Percentiles rank a stretch among this genome's conserved stretches.
These are phyloP conservation scores for Eucalyptus decipiens DNA, from an alignment of 345 rosid species.

Conservation along the genomic window DNA sequence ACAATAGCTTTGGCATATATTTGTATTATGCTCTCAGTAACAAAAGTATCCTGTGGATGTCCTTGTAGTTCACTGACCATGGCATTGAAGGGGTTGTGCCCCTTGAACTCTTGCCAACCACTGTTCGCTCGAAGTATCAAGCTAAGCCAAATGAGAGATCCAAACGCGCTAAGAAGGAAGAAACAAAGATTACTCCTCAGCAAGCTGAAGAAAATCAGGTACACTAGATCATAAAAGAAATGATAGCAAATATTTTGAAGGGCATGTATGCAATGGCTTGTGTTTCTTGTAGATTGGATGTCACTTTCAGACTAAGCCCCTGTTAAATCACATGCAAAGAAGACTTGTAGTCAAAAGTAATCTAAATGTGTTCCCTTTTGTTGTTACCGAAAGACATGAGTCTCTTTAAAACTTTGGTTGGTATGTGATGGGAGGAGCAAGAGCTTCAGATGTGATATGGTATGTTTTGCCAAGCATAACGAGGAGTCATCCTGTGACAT, in stretches of 20 bases:
- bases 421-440: neutral
- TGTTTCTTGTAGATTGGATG: neutral
- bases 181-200: slow-evolving; percentile 34
- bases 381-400: neutral
- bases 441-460: neutral
- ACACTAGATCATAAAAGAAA: neutral
- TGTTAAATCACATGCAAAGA: neutral
- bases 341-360: neutral
- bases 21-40: neutral
- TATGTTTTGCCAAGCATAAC: neutral
- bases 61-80: slow-evolving; percentile 78
- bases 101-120: slow-evolving; percentile 65
- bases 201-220: slow-evolving; percentile 70
- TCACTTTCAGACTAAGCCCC: neutral
- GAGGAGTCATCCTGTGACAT: neutral
- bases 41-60: neutral
- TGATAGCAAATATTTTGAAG: neutral
- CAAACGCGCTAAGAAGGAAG: slow-evolving; percentile 91
- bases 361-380: neutral
- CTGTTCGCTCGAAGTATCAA: slow-evolving; percentile 75
- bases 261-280: neutral
- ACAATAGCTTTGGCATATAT: neutral
- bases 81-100: slow-evolving; percentile 99
- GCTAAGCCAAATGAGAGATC: slow-evolving; percentile 79
- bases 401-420: neutral